Evolutionary conservation across 345 rosid species (phyloP).

Genomic region (Euphorbia tirucalli): DNA sequence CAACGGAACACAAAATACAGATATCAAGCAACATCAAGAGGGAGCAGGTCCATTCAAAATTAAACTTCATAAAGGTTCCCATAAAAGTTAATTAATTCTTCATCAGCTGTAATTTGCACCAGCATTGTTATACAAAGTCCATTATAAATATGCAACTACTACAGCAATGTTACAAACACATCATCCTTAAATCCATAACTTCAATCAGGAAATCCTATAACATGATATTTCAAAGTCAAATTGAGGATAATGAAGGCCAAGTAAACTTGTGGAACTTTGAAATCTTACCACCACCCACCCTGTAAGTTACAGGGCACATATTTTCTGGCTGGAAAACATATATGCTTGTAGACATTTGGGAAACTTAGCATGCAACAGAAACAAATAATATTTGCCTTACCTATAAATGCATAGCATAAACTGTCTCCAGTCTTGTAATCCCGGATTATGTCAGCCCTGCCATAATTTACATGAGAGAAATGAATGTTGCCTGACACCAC

Average conservation of each 20-base stretch:
- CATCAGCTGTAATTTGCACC: neutral
- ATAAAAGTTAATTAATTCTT: neutral
- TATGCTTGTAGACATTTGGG: neutral
- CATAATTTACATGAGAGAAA: constrained; percentile 23
- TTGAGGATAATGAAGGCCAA: neutral
- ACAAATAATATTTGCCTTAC: constrained; percentile 40
- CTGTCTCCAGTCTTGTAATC: constrained; percentile 97
- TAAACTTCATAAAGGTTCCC: neutral
- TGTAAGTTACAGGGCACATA: neutral
- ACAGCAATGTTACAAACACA: neutral
- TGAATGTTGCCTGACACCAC: neutral
- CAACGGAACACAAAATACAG: neutral
- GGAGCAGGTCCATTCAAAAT: too few relatives aligned
- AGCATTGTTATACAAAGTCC: neutral
- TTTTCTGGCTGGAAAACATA: neutral
- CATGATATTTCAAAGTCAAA: neutral
- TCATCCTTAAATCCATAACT: neutral
- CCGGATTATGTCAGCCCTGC: constrained; percentile 89
- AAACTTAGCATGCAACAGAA: neutral
- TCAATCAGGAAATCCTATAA: neutral
- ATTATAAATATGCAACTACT: neutral
- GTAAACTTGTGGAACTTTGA: neutral
- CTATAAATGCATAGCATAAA: constrained; percentile 90
- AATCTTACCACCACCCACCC: neutral
- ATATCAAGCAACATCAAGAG: neutral